Percentiles rank a stretch among this genome's conserved stretches.
These are phyloP conservation scores for Russula brevipes DNA, from an alignment of 768 basidiomycete species.

Conservation along the genomic window DNA sequence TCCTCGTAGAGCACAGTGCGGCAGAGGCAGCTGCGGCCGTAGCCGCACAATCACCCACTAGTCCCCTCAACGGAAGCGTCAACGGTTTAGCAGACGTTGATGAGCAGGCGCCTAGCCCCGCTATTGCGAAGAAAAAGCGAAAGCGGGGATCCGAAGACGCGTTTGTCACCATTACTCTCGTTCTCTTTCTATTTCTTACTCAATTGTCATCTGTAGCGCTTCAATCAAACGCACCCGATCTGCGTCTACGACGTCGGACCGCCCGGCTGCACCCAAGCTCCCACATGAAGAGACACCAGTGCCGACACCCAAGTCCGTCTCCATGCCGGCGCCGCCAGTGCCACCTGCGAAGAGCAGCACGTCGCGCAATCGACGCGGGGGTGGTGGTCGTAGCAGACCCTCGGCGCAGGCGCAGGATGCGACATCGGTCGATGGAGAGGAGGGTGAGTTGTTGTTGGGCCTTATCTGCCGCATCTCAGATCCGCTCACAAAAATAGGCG, in stretches of 20 bases:
- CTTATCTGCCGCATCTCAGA: slow-evolving; percentile 27
- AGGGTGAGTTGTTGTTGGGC: slow-evolving; percentile 44
- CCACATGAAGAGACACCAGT: slow-evolving; percentile 42
- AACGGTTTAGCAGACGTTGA: slow-evolving; percentile 41
- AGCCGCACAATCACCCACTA: slow-evolving; percentile 40
- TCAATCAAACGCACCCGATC: slow-evolving; percentile 74
- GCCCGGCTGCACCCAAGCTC: slow-evolving; percentile 37
- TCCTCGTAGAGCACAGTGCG: slow-evolving; percentile 60
- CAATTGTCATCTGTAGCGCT: slow-evolving; percentile 32
- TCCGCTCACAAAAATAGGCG: slow-evolving; percentile 18
- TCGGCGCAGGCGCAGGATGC: slow-evolving; percentile 30
- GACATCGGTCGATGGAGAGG: slow-evolving; percentile 50
- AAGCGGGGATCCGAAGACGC: slow-evolving; percentile 70
- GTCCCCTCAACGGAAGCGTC: slow-evolving; percentile 31
- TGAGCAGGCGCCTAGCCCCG: slow-evolving; percentile 43
- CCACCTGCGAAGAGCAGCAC: slow-evolving; percentile 26
- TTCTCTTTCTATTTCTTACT: slow-evolving; percentile 19
- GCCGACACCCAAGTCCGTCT: slow-evolving; percentile 25
- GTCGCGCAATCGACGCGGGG: slow-evolving; percentile 31
- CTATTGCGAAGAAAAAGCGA: slow-evolving; percentile 57
- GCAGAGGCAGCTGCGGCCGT: slow-evolving; percentile 69
- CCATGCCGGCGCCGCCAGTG: slow-evolving; percentile 25
- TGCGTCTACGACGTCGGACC: slow-evolving; percentile 65
- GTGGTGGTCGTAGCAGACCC: slow-evolving; percentile 29
- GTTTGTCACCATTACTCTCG: slow-evolving; percentile 39